Percentiles rank a stretch among this genome's conserved stretches.
Evolutionary conservation across 306 rosid species (phyloP).

Genomic region (Myrica gale): DNA sequence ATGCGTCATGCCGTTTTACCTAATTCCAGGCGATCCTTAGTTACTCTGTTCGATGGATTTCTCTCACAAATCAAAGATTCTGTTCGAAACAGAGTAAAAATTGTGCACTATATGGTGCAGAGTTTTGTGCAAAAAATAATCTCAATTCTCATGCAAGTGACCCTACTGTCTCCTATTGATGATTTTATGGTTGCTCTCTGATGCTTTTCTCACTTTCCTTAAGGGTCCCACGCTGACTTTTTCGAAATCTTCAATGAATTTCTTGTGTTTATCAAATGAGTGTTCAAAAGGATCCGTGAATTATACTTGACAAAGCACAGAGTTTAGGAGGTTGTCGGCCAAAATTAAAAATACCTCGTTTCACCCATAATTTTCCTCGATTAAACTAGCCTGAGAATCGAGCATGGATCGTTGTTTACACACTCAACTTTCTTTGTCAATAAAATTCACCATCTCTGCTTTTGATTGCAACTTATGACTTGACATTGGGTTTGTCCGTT

Average conservation of each 20-base stretch:
- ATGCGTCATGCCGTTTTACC: not conserved
- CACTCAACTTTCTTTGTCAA: no score
- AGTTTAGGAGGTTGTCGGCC: no score
- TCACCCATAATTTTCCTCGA: no score
- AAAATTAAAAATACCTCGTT: not conserved
- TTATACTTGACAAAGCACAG: no score
- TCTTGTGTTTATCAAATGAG: not conserved
- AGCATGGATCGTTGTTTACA: not conserved
- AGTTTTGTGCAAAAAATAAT: conserved; percentile 7
- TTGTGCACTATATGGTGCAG: not conserved
- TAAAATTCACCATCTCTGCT: no score
- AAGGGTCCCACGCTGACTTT: not conserved
- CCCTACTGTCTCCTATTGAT: conserved; percentile 26
- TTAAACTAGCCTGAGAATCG: not conserved
- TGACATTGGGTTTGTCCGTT: no score
- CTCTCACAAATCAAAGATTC: no score
- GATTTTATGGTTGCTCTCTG: conserved; percentile 24
- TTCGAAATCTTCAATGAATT: not conserved
- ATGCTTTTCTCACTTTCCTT: conserved; percentile 5
- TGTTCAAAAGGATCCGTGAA: no score
- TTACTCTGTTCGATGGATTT: not conserved
- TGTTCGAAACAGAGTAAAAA: not conserved
- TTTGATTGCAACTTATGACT: no score
- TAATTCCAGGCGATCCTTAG: not conserved
- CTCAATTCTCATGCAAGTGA: not conserved